Percentiles rank a stretch among this genome's conserved stretches.
Conservation (phyloP, 139 green algal genomes). For the Closterium sp. region DNA sequence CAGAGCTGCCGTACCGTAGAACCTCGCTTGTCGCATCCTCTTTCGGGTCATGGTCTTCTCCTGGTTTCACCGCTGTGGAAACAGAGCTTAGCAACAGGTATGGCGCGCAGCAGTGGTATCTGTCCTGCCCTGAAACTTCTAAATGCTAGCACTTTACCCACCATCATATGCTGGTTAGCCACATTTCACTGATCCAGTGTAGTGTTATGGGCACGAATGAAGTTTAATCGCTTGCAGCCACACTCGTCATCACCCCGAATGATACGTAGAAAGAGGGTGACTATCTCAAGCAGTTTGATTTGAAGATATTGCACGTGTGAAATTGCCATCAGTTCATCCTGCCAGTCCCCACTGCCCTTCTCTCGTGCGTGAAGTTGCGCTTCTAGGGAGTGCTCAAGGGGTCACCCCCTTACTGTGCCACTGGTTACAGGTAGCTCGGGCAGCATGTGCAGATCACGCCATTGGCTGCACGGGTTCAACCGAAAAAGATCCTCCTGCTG, state of each 20-base stretch:
- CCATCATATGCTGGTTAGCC: neutral
- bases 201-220: no score
- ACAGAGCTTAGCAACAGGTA: neutral
- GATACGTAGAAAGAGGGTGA: no score
- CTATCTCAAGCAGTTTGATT: no score
- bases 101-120: neutral
- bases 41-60: neutral
- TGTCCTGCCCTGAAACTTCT: neutral
- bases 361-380: neutral
- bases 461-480: neutral
- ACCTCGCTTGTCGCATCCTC: neutral
- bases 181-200: neutral
- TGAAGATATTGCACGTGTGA: no score
- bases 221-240: no score
- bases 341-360: neutral
- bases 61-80: no score
- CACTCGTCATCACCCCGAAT: no score
- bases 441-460: neutral
- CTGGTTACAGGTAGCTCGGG: neutral
- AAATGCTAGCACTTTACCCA: neutral
- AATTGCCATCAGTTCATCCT: no score
- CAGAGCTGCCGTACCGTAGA: no score
- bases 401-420: neutral
- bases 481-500: neutral
- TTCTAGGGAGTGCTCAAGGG: neutral